A percentile compares a stretch with the other conserved stretches of the same genome.
Evolutionary conservation across 495 filamentous ascomycete genomes (phyloP).

Genomic region (Tuber melanosporum): DNA sequence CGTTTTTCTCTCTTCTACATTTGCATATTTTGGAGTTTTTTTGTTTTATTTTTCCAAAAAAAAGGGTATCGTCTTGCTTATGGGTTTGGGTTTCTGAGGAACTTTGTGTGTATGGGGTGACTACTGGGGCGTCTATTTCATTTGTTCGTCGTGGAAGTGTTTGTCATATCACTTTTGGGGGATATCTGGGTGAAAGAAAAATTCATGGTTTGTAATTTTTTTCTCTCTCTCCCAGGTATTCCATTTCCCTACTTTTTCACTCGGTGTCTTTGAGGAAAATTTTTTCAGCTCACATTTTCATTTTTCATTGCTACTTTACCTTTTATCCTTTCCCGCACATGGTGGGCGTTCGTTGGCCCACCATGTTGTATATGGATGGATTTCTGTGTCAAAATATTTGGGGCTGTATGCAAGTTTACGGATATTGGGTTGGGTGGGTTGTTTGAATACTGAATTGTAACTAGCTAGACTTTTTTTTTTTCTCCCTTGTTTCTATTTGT

Average conservation of each 20-base stretch:
- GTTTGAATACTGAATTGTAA: conserved; percentile 29
- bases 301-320: conserved; percentile 11
- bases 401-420: conserved; percentile 20
- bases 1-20: conserved; percentile 6
- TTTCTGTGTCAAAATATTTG: conserved; percentile 29
- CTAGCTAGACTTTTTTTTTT: conserved; percentile 26
- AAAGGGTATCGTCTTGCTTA: conserved; percentile 26
- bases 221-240: conserved; percentile 17
- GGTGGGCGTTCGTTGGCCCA: conserved; percentile 19
- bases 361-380: conserved; percentile 25
- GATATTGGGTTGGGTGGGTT: conserved; percentile 22
- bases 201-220: conserved; percentile 16
- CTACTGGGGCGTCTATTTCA: conserved; percentile 34
- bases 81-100: conserved; percentile 33
- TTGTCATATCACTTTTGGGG: conserved; percentile 19
- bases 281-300: conserved; percentile 1
- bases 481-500: background rate
- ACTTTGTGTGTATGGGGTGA: conserved; percentile 28
- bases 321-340: conserved; percentile 10
- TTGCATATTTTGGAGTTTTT: conserved; percentile 31
- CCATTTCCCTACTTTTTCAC: conserved; percentile 12
- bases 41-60: conserved; percentile 26
- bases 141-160: conserved; percentile 23
- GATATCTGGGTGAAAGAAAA: conserved; percentile 10
- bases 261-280: background rate